Conservation (phyloP, 176 grass and related monocot species). For the Sorghum bicolor region DNA sequence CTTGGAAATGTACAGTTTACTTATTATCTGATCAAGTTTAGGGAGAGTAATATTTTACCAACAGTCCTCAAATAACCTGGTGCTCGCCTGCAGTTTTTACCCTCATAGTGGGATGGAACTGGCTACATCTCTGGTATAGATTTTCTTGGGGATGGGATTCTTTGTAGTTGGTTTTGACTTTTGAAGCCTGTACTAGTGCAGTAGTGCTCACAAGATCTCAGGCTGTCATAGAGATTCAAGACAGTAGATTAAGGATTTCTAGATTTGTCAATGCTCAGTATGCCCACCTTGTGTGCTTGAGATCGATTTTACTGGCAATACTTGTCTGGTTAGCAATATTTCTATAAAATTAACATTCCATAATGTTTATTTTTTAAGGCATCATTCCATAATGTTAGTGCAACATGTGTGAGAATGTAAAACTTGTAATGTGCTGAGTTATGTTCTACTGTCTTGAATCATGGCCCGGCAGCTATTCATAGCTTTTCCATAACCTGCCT, state of each 20-base stretch:
- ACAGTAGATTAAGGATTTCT: not conserved
- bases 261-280: not conserved
- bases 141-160: not conserved
- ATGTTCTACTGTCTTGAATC: not conserved
- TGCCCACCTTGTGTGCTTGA: not conserved
- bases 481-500: no score
- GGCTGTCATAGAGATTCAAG: not conserved
- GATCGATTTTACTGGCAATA: not conserved
- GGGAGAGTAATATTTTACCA: not conserved
- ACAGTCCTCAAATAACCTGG: not conserved
- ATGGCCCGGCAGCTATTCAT: not conserved
- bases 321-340: not conserved
- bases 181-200: not conserved
- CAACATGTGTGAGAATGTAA: not conserved
- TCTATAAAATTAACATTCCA: not conserved
- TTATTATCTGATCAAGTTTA: constrained; percentile 24
- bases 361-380: no score
- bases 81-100: not conserved
- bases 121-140: not conserved
- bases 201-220: not conserved
- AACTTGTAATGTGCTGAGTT: not conserved
- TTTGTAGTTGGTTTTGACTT: constrained; percentile 2
- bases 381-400: not conserved
- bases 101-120: not conserved
- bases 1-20: constrained; percentile 21